Conservation (phyloP, 2,329 filamentous ascomycete genomes). For the Aspergillus versicolor region DNA sequence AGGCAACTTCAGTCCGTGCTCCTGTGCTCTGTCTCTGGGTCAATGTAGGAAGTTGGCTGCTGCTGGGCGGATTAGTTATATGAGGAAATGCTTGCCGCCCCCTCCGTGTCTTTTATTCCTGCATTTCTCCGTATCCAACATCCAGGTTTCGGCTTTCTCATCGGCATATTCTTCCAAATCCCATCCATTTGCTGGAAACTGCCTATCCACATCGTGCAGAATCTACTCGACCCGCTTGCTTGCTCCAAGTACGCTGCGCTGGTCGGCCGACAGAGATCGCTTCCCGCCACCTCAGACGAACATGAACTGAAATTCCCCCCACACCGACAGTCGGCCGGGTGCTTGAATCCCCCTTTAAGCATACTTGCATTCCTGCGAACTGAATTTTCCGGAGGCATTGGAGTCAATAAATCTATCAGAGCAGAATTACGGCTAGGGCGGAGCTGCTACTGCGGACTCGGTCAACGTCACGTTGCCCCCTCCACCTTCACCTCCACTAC, state of each 20-base stretch:
- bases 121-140: not conserved
- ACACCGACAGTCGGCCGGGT: conserved; percentile 2
- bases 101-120: not conserved
- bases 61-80: not conserved
- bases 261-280: not conserved
- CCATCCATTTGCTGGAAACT: not conserved
- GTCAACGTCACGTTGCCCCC: conserved; percentile 39
- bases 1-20: too few relatives aligned
- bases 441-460: conserved; percentile 20
- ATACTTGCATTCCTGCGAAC: not conserved
- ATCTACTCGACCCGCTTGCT: not conserved
- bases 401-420: not conserved
- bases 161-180: not conserved
- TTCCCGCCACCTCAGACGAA: conserved; percentile 1
- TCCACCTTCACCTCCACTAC: conserved; percentile 15
- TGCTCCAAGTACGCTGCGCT: not conserved
- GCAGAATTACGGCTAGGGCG: not conserved
- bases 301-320: conserved; percentile 2
- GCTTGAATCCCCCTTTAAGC: not conserved
- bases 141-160: not conserved
- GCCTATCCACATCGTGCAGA: not conserved
- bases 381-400: not conserved
- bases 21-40: too few relatives aligned
- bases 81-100: not conserved
- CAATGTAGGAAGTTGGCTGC: not conserved